Percentiles rank a stretch among this genome's conserved stretches.
Conservation (phyloP, 495 filamentous ascomycete genomes). For the Aspergillus incahuasiensis region DNA sequence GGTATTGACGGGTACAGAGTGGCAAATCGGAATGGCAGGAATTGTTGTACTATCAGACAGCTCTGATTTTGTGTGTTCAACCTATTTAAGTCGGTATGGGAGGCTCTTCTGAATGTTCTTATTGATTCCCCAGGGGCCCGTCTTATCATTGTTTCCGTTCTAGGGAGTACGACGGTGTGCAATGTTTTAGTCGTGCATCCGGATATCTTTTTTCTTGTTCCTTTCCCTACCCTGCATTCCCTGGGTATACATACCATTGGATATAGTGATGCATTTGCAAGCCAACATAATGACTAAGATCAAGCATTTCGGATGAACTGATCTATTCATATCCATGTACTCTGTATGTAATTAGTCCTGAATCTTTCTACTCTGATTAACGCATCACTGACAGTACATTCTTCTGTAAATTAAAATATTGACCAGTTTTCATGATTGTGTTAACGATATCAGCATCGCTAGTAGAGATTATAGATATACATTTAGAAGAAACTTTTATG, state of each 20-base stretch:
- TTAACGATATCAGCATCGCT: too few relatives aligned
- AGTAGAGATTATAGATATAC: too few relatives aligned
- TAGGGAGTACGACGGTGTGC: conserved; percentile 1
- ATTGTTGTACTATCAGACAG: conserved; percentile 3
- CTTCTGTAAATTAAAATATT: too few relatives aligned
- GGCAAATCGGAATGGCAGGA: neutral
- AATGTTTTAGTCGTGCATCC: neutral
- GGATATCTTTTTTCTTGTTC: neutral
- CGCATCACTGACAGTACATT: neutral
- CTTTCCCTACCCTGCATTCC: neutral
- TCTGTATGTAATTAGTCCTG: too few relatives aligned
- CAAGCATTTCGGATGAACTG: neutral
- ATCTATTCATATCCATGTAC: too few relatives aligned
- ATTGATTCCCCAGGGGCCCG: conserved; percentile 8
- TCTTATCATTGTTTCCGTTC: conserved; percentile 4
- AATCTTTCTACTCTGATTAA: too few relatives aligned
- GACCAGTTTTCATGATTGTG: too few relatives aligned
- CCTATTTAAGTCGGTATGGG: neutral
- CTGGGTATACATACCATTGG: too few relatives aligned
- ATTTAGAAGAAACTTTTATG: too few relatives aligned
- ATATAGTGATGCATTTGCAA: neutral
- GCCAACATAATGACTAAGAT: neutral
- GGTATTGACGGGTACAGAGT: neutral
- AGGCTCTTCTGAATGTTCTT: neutral
- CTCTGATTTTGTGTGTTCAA: neutral